Evolutionary conservation across 495 filamentous ascomycete genomes (phyloP).

Genomic region (Venustampulla echinocandica): DNA sequence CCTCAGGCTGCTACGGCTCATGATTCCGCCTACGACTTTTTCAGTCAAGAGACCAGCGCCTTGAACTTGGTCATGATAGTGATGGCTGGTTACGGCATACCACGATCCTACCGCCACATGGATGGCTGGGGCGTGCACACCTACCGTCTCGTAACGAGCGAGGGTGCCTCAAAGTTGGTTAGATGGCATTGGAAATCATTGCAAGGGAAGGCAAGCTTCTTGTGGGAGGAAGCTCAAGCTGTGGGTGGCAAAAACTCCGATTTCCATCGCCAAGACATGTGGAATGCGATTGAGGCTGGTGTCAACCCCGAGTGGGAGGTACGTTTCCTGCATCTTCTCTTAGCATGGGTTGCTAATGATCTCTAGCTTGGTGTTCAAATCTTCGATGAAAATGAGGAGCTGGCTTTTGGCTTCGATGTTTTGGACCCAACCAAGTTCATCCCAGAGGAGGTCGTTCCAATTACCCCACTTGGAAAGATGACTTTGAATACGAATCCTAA

Average conservation of each 20-base stretch:
- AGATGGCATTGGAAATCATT: constrained; percentile 67
- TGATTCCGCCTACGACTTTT: constrained; percentile 70
- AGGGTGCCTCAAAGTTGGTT: constrained; percentile 55
- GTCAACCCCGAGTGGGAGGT: constrained; percentile 67
- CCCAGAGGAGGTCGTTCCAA: constrained; percentile 59
- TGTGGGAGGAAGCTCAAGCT: constrained; percentile 65
- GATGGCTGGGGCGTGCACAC: constrained; percentile 69
- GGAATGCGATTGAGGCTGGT: constrained; percentile 56
- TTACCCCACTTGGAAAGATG: constrained; percentile 57
- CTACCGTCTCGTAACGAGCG: constrained; percentile 58
- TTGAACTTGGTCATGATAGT: constrained; percentile 60
- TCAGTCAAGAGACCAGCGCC: constrained; percentile 56
- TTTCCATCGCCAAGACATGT: constrained; percentile 63
- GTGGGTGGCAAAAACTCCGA: constrained; percentile 63
- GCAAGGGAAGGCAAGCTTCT: constrained; percentile 57
- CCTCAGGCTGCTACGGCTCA: constrained; percentile 66
- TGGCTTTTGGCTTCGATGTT: constrained; percentile 61
- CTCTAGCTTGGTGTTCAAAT: constrained; percentile 58
- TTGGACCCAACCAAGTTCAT: constrained; percentile 72
- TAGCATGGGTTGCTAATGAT: too few species aligned
- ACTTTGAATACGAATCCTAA: constrained; percentile 59
- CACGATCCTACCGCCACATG: constrained; percentile 60
- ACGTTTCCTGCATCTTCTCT: too few species aligned
- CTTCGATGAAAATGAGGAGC: constrained; percentile 56
- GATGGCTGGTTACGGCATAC: constrained; percentile 65